These are phyloP conservation scores for Raddia distichophylla DNA, from an alignment of 176 grass and related monocot genomes.

Conservation along the genomic window DNA sequence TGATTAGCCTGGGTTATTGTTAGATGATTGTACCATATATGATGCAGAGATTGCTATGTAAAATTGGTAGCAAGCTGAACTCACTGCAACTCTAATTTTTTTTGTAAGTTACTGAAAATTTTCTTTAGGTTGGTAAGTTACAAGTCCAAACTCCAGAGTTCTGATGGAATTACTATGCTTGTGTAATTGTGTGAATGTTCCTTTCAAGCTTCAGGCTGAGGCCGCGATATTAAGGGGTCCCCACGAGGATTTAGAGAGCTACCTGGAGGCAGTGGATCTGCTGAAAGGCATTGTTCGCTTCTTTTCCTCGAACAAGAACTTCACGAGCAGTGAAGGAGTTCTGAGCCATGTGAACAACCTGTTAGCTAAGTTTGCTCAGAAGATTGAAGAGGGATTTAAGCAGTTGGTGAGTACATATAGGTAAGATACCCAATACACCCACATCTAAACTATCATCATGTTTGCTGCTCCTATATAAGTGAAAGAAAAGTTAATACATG, in stretches of 20 bases:
- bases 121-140: background rate
- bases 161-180: background rate
- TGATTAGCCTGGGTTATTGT: background rate
- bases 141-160: background rate
- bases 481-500: slow-evolving; percentile 14
- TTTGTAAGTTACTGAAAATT: background rate
- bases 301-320: slow-evolving; percentile 79
- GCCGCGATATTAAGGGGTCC: slow-evolving; percentile 76
- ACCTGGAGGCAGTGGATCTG: slow-evolving; percentile 75
- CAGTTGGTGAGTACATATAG: slow-evolving; percentile 75
- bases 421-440: slow-evolving; percentile 30
- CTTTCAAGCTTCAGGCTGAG: slow-evolving; percentile 62
- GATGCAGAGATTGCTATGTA: slow-evolving; percentile 10
- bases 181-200: background rate
- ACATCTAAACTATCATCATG: background rate
- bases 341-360: slow-evolving; percentile 70
- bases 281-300: slow-evolving; percentile 71
- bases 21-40: slow-evolving; percentile 5
- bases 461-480: slow-evolving; percentile 3
- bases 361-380: slow-evolving; percentile 65
- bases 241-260: slow-evolving; percentile 88
- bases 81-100: too few species aligned
- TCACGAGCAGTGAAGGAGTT: slow-evolving; percentile 67
- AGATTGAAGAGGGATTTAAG: slow-evolving; percentile 90
- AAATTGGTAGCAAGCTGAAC: slow-evolving; percentile 8